Base-by-base conservation (phyloP, 306 rosid species). In the Gastrolobium villosum region DNA sequence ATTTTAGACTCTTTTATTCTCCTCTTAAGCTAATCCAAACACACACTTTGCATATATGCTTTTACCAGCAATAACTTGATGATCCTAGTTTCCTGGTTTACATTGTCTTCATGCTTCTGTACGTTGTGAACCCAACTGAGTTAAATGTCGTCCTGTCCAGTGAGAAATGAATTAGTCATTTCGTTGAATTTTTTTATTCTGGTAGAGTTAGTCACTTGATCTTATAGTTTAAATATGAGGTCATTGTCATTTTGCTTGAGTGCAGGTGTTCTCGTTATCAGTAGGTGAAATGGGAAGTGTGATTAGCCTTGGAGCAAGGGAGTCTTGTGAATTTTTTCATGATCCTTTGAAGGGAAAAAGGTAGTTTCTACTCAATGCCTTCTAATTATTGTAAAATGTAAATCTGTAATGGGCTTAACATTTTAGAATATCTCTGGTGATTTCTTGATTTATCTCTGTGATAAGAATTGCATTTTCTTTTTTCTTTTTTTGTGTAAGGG, bases 291-390 rank as follows among this genome's bases (percentile, higher is more conserved):
- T 93, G 77, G 97, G 98, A 82, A 88, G 59, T 81, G 39, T 93
- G 20, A 75, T 93, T 52, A 77, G 93, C 89, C 98, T 93, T 83
- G 98, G 94, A 20, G 15, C 88, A 6, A 88, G 82, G 74, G 97
- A 86, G 11, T 86, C 98, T 10, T 86, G 83, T 74, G 98, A 93
- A 82, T 87, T 93, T 68, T 91, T 91, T 74, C 97, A 93, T 57
- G 98, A 91, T 65, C 93, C 97, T 65, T 87, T 77, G 46, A 91
- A 91, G 88, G 98, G 98, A 15, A 93, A 83, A 82, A 87, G 96
- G 98, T 89, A 70, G 59, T 68, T 13, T 81, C 77, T 57, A 11
- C 53, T 14, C 45, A 43, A 4, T 64, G 11, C 39, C 43, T 72
- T 32, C 41, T 72, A 43, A 28, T 74, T 55, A 46, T 59, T 57